Percentiles rank a stretch among this genome's conserved stretches.
These are phyloP conservation scores for Monascus ruber DNA, from an alignment of 2,329 filamentous ascomycete genomes.

Conservation along the genomic window DNA sequence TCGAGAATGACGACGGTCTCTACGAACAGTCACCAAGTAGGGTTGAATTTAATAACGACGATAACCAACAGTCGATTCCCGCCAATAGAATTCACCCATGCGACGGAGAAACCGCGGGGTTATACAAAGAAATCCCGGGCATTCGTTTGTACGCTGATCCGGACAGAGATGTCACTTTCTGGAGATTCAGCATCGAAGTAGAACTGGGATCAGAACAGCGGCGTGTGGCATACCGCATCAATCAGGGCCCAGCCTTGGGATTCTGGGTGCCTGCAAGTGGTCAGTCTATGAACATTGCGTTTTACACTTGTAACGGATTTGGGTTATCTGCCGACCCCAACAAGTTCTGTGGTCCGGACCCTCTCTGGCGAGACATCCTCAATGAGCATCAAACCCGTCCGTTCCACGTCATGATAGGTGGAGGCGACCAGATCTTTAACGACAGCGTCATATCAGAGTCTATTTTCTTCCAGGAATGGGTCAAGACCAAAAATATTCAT, in stretches of 20 bases:
- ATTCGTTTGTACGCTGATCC: conserved; percentile 71
- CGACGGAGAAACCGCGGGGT: conserved; percentile 71
- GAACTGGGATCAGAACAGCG: conserved; percentile 69
- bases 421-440: conserved; percentile 95
- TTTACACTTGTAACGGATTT: conserved; percentile 96
- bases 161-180: conserved; percentile 85
- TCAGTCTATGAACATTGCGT: conserved; percentile 97
- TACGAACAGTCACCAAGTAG: conserved; percentile 55
- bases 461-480: conserved; percentile 69
- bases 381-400: conserved; percentile 83
- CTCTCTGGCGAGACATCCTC: conserved; percentile 90
- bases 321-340: conserved; percentile 66
- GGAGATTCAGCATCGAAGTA: conserved; percentile 91
- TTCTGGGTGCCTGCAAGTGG: conserved; percentile 88
- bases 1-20: conserved; percentile 71
- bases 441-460: conserved; percentile 70
- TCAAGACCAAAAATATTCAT: conserved; percentile 64
- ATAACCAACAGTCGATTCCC: conserved; percentile 31
- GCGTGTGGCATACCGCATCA: conserved; percentile 90
- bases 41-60: conserved; percentile 28
- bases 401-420: conserved; percentile 97
- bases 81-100: conserved; percentile 33
- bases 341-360: conserved; percentile 81
- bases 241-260: conserved; percentile 71
- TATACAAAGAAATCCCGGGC: conserved; percentile 73